Conservation (phyloP, 345 rosid species). For the Eucalyptus viminalis region DNA sequence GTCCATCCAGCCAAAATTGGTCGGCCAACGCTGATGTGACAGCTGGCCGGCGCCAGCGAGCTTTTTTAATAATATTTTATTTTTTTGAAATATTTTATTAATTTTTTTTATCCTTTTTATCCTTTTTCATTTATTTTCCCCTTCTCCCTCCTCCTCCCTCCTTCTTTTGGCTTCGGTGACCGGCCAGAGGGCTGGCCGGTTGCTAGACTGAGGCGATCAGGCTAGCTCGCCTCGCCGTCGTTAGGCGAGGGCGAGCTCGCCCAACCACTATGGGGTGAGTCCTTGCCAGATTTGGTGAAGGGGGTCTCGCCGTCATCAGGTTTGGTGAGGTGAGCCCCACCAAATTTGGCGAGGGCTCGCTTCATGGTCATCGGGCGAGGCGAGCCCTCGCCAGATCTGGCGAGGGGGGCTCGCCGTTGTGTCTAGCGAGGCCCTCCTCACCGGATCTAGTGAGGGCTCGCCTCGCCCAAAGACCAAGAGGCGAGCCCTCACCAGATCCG, state of each 20-base stretch:
- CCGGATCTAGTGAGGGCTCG: too few species aligned
- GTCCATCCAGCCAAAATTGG: fast-evolving
- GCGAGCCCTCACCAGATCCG: too few species aligned
- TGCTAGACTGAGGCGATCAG: fast-evolving
- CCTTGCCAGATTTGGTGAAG: fast-evolving
- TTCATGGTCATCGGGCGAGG: fast-evolving
- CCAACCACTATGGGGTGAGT: fast-evolving
- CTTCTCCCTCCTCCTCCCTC: too few species aligned
- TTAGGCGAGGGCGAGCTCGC: fast-evolving
- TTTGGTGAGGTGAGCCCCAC: fast-evolving
- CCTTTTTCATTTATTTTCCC: fast-evolving
- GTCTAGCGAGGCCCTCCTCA: too few species aligned
- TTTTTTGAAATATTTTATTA: too few species aligned
- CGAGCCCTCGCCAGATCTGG: fast-evolving
- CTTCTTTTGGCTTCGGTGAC: fast-evolving
- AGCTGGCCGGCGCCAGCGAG: fast-evolving
- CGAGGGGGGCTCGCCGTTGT: too few species aligned
- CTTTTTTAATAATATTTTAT: too few species aligned
- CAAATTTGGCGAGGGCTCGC: fast-evolving
- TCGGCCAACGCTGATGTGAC: fast-evolving
- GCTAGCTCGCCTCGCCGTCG: fast-evolving
- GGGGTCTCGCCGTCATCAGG: fast-evolving
- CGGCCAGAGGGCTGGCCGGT: fast-evolving
- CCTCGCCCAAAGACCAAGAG: fast-evolving
- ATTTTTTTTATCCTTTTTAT: fast-evolving